Base-by-base conservation (phyloP, 1,284 basidiomycete genomes). In the Papiliotrema nemorosa region DNA sequence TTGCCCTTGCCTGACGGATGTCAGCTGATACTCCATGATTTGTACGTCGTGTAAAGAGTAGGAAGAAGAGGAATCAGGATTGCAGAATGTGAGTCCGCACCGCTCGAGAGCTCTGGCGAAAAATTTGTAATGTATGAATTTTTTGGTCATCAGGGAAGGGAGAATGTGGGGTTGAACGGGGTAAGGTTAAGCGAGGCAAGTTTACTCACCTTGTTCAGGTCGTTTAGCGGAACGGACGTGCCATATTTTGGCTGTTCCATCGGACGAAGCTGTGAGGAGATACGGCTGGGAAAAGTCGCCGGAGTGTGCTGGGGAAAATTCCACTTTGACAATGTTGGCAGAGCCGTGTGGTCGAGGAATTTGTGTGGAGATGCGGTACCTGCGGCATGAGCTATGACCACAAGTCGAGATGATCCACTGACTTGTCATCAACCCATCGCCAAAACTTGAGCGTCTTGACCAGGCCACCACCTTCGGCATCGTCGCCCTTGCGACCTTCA, bases 381-480 rank as follows among this genome's bases (percentile, higher is more conserved):
- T 72, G 46, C 7, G 33, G 39, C 7, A 6, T 14, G 10, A 27
- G 46, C 45, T 50, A 26, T 37, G 6, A 14, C n/a, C 5, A 22
- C 36, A 20, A 22, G 12, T 4, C 7, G n/a, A 6, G 22, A 27
- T 12, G 2, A 5, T 10, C 25, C 5, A 22, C 63, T 59, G 42
- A 69, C 67, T 59, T 72, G 50, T 83, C 75, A 67, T 73, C 62
- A 18, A 86, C 82, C 88, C 91, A 94, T 53, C 77, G 50, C 94
- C 94, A 98, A 38, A 97, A 76, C 76, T 97, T 97, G 60, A 98
- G 80, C 63, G 87, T 86, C 21, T 86, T 79, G 64, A 92, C 88
- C 47, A 44, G 29, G 10, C 78, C 79, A 47, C 73, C 53, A 25
- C 70, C 70, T 52, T 70, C 67, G 21, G 77, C 76, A 18, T 82